phyloP scores from a whole-genome alignment of 1,139 yeast species.

The Sporopachydermia cereana region DNA sequence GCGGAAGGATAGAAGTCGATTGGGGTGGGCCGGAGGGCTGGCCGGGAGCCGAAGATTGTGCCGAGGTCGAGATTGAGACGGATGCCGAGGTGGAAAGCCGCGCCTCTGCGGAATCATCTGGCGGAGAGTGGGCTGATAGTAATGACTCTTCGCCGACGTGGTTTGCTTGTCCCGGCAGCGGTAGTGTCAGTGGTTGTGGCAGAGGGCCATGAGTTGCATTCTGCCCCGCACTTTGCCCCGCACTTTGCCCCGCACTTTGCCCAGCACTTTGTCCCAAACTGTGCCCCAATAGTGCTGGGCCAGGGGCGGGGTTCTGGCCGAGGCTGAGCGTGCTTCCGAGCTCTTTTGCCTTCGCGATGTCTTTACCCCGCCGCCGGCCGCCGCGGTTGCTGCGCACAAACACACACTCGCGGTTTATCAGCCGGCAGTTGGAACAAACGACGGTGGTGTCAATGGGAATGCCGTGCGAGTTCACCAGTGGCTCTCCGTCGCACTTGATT shows the following conservation, averaged over 20 bases:
- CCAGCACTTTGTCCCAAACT: too few relatives aligned
- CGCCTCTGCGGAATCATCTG: neutral
- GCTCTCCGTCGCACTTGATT: constrained; percentile 51
- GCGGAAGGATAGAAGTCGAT: neutral
- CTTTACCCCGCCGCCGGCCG: constrained; percentile 32
- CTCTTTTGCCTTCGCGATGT: neutral
- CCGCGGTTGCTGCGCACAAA: constrained; percentile 51
- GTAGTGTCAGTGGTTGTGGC: neutral
- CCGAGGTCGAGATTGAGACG: neutral
- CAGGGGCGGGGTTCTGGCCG: neutral
- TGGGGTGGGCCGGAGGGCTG: neutral
- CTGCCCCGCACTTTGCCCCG: neutral
- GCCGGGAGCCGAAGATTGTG: neutral
- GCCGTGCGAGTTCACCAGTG: constrained; percentile 19
- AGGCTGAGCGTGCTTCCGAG: neutral
- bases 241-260: neutral
- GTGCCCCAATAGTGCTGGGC: too few relatives aligned
- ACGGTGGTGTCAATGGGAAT: constrained; percentile 17
- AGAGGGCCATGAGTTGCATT: neutral
- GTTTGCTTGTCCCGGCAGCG: neutral
- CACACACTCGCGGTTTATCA: constrained; percentile 39
- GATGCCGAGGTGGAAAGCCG: neutral
- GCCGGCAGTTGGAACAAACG: constrained; percentile 40
- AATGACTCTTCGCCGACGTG: neutral
- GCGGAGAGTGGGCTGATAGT: neutral